Base-by-base conservation (phyloP, 1,139 yeast species). In the Pichia sp. region DNA sequence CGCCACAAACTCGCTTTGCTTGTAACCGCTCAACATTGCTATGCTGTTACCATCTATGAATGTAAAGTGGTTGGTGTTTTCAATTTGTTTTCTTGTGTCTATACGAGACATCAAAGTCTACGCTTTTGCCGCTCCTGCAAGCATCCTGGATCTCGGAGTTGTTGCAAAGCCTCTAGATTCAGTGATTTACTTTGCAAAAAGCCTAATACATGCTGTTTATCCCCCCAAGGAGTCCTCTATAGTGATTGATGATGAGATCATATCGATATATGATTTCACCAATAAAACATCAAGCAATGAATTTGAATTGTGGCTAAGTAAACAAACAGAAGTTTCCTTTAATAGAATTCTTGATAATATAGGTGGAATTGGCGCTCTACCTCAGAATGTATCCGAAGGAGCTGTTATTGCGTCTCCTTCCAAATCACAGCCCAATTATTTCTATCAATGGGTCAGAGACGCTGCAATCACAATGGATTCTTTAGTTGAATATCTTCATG, bases 361-460 rank as follows among this genome's bases (percentile, higher is more conserved):
- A 42, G 89, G 88, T 5, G 83, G 82, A 18, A 44, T 60, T 20
- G 61, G 62, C 10, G 40, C 33, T 7, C 40, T 41, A 28, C 50
- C 58, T 1, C 57, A 57, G 2, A 71, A 68, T 34, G 82, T 81
- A 1, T 56, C 68, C 1, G 62, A 67, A 9, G 96, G 96, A 22
- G 85, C 76, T 3, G 82, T 86, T 4, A 69, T 89, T 47, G 97
- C 97, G 1, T 80, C 94, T 8, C 94, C 95, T 3, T 84, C 95
- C 1, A 72, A 60, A 41, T 5, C 41, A 0, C 49, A 67, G 19
- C 97, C 97, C 0, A 72, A 89, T 60, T 89, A 89, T 59, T 88
- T 74, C 53, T 89, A 74, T 56, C 95, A 84, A 54, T 89, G 98
- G 98, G 72, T 77, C 3, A 71, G 98, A 53, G 98, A 89, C 58